Base-by-base conservation (phyloP, 1,284 basidiomycete species). In the Cystobasidiaceae sp. region DNA sequence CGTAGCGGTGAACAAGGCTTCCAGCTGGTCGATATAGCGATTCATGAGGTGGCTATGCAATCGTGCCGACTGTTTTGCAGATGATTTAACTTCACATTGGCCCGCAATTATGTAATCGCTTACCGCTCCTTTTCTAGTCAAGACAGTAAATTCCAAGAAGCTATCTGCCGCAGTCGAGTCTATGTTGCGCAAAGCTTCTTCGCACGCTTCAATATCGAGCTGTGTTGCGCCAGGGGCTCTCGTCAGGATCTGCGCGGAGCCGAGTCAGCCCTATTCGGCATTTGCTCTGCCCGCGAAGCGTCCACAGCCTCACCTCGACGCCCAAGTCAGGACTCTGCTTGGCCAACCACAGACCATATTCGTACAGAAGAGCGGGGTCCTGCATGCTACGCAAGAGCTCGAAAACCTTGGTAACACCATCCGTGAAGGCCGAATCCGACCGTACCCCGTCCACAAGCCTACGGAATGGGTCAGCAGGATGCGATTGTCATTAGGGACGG, bases 281-380 rank as follows among this genome's bases (percentile, higher is more conserved):
- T 28, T 57, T 9, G 25, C 46, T 19, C 23, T 37, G 49, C 67
- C 56, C 25, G n/a, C 23, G n/a, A 28, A 39, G 9, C 4, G 52
- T 44, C 44, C 30, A 54, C 27, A 17, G 48, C 73, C 78, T 55
- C 70, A 90, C 90, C 78, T 85, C 84, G 34, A 94, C 74, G 0
- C 86, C 90, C 39, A 83, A 82, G 19, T 86, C 84, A 0, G 83
- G 79, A 74, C 89, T 84, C 27, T 82, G 82, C 70, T 82, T 82
- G 0, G 85, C 81, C 23, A 97, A 77, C 92, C 93, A 94, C 4
- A 90, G 76, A 0, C 83, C 87, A 83, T 90, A 93, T 56, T 83
- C 81, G 66, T 86, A 84, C 3, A 85, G 83, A 49, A 90, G 72
- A 4, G 78, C 74, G 25, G 83, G 81, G 72, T 89, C 85, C 44